Conservation (phyloP, 305 asterid genomes). For the Fraxinus floribunda region DNA sequence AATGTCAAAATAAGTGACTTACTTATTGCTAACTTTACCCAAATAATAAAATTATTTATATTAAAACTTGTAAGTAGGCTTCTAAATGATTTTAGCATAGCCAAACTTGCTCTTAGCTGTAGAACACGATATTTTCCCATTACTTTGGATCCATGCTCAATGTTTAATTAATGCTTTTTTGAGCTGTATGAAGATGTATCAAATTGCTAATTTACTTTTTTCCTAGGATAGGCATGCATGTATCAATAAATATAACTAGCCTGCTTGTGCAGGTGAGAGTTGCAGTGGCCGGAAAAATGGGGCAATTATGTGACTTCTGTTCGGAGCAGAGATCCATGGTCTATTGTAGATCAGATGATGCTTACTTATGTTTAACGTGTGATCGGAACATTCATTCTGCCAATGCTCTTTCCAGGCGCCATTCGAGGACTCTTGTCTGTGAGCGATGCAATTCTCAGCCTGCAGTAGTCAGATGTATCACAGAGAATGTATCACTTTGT, state of each 20-base stretch:
- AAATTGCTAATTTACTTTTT: background rate
- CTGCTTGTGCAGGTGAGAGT: constrained; percentile 31
- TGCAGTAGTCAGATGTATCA: constrained; percentile 64
- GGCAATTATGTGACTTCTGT: constrained; percentile 74
- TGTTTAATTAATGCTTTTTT: background rate
- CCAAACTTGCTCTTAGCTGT: background rate
- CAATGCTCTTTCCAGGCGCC: constrained; percentile 82
- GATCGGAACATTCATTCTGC: constrained; percentile 86
- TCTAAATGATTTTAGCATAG: background rate
- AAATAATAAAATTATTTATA: background rate
- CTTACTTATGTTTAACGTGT: constrained; percentile 78
- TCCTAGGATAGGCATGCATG: background rate
- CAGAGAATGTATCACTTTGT: constrained; percentile 82
- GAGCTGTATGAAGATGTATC: background rate
- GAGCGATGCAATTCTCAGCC: constrained; percentile 73
- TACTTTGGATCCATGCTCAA: background rate
- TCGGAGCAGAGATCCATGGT: constrained; percentile 70
- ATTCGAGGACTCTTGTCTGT: constrained; percentile 74
- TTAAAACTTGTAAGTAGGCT: background rate
- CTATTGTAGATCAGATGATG: constrained; percentile 76
- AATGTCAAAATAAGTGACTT: background rate
- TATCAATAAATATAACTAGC: constrained; percentile 4
- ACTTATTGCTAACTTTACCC: background rate
- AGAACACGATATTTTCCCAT: background rate
- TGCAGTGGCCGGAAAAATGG: constrained; percentile 37